Percentiles rank a stretch among this genome's conserved stretches.
Conservation (phyloP, 176 grass and related monocot genomes). For the Avena insularis region DNA sequence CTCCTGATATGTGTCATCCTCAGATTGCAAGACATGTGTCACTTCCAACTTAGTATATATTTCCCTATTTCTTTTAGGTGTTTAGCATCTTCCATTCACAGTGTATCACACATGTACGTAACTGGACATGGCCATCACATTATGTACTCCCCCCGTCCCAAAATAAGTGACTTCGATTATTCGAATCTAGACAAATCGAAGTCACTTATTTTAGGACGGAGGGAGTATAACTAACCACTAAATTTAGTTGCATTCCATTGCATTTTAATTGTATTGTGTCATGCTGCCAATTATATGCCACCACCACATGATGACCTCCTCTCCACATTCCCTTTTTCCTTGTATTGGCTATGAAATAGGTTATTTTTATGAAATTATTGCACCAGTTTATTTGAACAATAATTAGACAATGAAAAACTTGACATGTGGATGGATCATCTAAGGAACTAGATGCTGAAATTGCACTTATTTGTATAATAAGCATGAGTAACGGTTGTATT, state of each 20-base stretch:
- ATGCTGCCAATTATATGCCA: neutral
- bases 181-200: too few species aligned
- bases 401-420: constrained; percentile 12
- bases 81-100: too few species aligned
- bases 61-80: too few species aligned
- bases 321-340: neutral
- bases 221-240: too few species aligned
- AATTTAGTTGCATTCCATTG: neutral
- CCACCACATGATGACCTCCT: neutral
- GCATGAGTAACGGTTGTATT: neutral
- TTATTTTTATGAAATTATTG: constrained; percentile 6
- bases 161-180: too few species aligned
- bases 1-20: too few species aligned
- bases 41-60: too few species aligned
- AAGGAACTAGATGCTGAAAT: neutral
- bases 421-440: neutral
- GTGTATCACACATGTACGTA: too few species aligned
- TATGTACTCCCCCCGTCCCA: too few species aligned
- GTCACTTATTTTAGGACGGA: too few species aligned
- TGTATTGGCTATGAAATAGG: neutral
- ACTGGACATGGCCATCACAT: too few species aligned
- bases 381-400: neutral
- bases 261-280: neutral
- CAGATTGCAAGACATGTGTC: neutral
- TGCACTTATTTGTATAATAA: constrained; percentile 1